phyloP scores from a whole-genome alignment of 1,284 basidiomycete genomes.

The Ustilago crameri region DNA sequence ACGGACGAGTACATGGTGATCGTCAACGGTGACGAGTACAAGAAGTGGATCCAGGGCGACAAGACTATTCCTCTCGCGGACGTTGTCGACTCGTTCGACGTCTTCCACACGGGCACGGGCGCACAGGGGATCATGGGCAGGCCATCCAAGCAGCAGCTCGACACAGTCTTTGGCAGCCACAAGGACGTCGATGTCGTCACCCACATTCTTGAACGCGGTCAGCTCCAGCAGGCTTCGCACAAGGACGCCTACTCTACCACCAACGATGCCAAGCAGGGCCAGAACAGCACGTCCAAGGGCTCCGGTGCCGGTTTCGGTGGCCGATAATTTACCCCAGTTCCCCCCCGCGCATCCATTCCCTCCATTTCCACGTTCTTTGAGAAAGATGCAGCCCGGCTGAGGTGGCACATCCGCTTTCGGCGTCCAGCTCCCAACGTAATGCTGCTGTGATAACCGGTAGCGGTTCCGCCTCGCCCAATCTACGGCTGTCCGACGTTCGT shows the following conservation, averaged over 20 bases:
- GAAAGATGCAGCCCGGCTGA: too few relatives aligned
- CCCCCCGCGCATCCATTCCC: background rate
- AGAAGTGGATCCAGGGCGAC: conserved; percentile 68
- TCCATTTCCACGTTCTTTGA: too few relatives aligned
- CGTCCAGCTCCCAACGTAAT: too few relatives aligned
- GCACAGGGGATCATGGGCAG: conserved; percentile 68
- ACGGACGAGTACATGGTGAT: conserved; percentile 69
- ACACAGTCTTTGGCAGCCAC: conserved; percentile 65
- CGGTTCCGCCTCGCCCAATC: too few relatives aligned
- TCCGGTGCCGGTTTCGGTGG: conserved; percentile 47
- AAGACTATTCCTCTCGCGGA: conserved; percentile 68
- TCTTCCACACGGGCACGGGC: conserved; percentile 69
- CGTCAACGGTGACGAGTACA: conserved; percentile 65
- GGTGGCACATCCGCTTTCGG: too few relatives aligned
- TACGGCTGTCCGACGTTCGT: too few relatives aligned
- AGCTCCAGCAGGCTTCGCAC: conserved; percentile 52
- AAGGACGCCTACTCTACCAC: conserved; percentile 60
- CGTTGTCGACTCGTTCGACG: conserved; percentile 69
- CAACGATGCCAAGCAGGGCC: conserved; percentile 53
- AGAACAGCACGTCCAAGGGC: conserved; percentile 40
- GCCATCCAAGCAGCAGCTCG: conserved; percentile 68
- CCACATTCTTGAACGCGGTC: conserved; percentile 64
- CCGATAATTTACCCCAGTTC: conserved; percentile 24
- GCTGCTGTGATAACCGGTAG: too few relatives aligned
- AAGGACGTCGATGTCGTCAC: conserved; percentile 67